Conservation (phyloP, 73 alveolate genomes). For the Stentor coeruleus region DNA sequence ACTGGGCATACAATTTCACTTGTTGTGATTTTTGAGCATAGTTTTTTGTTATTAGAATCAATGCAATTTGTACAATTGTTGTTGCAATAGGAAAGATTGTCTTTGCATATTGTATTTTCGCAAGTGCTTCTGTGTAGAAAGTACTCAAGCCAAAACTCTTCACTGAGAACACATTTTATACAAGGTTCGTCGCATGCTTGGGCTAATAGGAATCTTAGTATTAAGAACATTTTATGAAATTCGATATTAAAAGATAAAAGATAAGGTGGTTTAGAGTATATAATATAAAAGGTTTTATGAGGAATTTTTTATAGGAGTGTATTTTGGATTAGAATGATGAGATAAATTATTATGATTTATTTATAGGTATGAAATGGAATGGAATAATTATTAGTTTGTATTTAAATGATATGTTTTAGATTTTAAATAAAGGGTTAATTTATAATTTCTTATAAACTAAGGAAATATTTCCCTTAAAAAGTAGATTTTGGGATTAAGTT, state of each 20-base stretch:
- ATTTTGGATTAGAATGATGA: neutral
- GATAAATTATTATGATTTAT: neutral
- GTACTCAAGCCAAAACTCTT: neutral
- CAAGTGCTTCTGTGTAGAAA: neutral
- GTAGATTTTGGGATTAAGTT: too few species aligned
- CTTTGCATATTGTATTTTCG: neutral
- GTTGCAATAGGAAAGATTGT: neutral
- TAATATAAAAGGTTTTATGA: neutral
- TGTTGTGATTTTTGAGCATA: neutral
- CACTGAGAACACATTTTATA: neutral
- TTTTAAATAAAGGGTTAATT: too few species aligned
- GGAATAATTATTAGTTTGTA: too few species aligned
- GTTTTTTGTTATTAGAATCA: neutral
- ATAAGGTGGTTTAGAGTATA: neutral
- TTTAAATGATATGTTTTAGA: too few species aligned
- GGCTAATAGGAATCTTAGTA: neutral
- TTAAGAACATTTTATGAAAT: too few species aligned
- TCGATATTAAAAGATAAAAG: neutral
- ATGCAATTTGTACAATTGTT: neutral
- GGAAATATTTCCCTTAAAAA: too few species aligned
- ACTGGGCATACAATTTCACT: neutral
- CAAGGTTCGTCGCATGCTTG: neutral
- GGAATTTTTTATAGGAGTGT: neutral
- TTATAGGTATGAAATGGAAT: neutral
- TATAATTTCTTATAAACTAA: too few species aligned